Conservation (phyloP, 768 basidiomycete species). For the Chalciporus pseudorubinellus region DNA sequence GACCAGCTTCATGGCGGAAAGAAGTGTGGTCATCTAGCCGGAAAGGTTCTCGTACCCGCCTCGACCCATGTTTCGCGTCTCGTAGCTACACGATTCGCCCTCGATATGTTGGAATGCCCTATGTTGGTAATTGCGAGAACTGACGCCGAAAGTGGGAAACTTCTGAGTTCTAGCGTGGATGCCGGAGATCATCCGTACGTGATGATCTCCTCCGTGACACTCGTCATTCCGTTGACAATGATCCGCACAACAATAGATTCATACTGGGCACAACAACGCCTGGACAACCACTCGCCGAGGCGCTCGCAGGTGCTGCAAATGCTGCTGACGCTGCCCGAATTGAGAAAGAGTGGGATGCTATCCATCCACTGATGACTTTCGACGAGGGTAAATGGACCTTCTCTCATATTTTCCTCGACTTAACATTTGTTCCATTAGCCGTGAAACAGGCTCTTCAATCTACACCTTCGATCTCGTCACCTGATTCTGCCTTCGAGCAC, state of each 20-base stretch:
- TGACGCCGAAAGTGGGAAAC: slow-evolving; percentile 83
- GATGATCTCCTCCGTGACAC: slow-evolving; percentile 22
- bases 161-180: slow-evolving; percentile 84
- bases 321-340: slow-evolving; percentile 70
- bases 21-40: slow-evolving; percentile 91
- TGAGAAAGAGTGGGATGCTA: slow-evolving; percentile 72
- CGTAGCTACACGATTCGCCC: slow-evolving; percentile 82
- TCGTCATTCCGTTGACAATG: slow-evolving; percentile 3
- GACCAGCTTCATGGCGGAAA: slow-evolving; percentile 95
- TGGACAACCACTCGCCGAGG: slow-evolving; percentile 60
- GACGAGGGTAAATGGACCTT: slow-evolving; percentile 60
- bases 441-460: slow-evolving; percentile 21
- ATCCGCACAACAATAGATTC: slow-evolving; percentile 41
- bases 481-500: slow-evolving; percentile 47
- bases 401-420: slow-evolving; percentile 44
- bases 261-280: slow-evolving; percentile 59
- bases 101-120: slow-evolving; percentile 84
- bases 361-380: slow-evolving; percentile 75
- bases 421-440: slow-evolving; percentile 15
- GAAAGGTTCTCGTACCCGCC: slow-evolving; percentile 90
- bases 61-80: slow-evolving; percentile 85
- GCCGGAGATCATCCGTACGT: slow-evolving; percentile 63
- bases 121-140: slow-evolving; percentile 91
- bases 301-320: slow-evolving; percentile 60
- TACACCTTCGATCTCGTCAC: slow-evolving; percentile 23